Evolutionary conservation across 2,329 filamentous ascomycete genomes (phyloP), one percentile per base, ranked within the genome.

Genomic region (Paramyrothecium sp.): DNA sequence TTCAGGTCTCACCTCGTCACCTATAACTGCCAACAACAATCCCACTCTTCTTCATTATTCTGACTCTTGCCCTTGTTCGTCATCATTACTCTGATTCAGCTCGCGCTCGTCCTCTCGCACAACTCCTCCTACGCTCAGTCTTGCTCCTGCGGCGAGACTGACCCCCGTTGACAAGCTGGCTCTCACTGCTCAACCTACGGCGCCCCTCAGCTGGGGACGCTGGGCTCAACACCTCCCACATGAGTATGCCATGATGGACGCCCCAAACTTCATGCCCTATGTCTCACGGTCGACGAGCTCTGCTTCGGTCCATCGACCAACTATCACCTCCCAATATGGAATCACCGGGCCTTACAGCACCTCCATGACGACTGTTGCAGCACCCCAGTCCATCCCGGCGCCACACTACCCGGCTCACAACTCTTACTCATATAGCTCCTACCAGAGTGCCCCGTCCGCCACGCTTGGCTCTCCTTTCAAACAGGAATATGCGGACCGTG

Each of bases 121-220:
- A 16, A 54, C 48, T n/a, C n/a, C 20, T 41, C 19, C 49, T 53
- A n/a, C 50, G 17, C 56, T 63, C 59, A 54, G 63, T 68, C 65
- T 68, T 67, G 64, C 64, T 61, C 47, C 51, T 11, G 54, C 21
- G 51, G 64, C 63, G 62, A 64, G 67, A 56, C 67, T 65, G 61
- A 64, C 58, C 46, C 58, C 23, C 54, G 57, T 41, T 56, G 56
- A 48, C 63, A 66, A 61, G 58, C 74, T 85, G 80, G 78, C 79
- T 63, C 75, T 82, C 65, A 74, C 78, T 56, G 72, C 76, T 67
- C 76, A 80, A 65, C 68, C 77, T 56, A 70, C 77, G 58, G 73
- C 73, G 51, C 66, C 74, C 61, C 73, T 77, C 54, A 74, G 71
- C 72, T 87, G 84, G 85, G 79, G 75, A 65, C 81, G 81, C 63